Evolutionary conservation across 352 stramenopile genomes (phyloP), one percentile per base, ranked within the genome.

Genomic region (Phytophthora sojae): DNA sequence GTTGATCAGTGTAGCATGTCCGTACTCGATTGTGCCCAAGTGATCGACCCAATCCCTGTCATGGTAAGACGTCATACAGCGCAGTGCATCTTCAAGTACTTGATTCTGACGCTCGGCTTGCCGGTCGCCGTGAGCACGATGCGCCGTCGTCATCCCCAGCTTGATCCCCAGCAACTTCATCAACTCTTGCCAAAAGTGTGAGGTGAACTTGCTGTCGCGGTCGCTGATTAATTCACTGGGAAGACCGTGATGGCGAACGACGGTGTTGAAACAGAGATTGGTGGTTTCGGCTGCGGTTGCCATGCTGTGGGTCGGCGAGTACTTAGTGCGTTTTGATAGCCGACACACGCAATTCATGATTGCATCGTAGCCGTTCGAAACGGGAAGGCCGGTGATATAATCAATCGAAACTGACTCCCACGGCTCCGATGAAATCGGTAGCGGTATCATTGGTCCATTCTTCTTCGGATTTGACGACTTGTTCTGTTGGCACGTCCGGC

Each of bases 71-170:
- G 7, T 54, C 45, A 65, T 52, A 35, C 59, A 65, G 11, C 21
- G 29, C 4, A 65, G 49, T n/a, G 29, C 49, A 52, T 65, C 58
- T 51, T 65, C 47, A 3, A 65, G 21, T 4, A 65, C 58, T 19
- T 4, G 42, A 49, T 49, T n/a, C 14, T 49, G 15, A 4, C 42
- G 42, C 15, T 23, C 17, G 42, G 8, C 15, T 21, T 49, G 42
- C 6, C 42, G 15, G 17, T 49, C 42, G 14, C 0, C 42, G 23
- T 49, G 42, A 19, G 42, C 42, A 19, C 42, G 14, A 17, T 21
- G n/a, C 14, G 42, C 14, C 0, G 17, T 23, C 15, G 17, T 12
- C 42, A 23, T 49, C 7, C 42, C 14, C 0, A 49, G 42, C 15
- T 21, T 49, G 17, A 49, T 2, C 42, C 17, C 5, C 42, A 49